Percentiles rank a stretch among this genome's conserved stretches.
Evolutionary conservation across 805 yeast genomes (phyloP).

Genomic region (Nakazawaea ishiwadae): DNA sequence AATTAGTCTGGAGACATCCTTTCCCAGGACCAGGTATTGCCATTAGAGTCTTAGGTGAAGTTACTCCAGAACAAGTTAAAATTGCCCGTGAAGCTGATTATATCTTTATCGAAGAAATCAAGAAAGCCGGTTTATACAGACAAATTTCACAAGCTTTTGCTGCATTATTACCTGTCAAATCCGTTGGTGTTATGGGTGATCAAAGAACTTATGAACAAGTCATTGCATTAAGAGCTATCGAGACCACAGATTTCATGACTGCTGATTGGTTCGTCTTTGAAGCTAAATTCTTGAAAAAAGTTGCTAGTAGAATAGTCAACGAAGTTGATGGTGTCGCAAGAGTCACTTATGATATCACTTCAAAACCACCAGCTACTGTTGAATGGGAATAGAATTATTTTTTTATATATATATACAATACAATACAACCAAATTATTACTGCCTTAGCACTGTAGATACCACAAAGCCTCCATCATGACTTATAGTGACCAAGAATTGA

Average conservation of each 20-base stretch:
- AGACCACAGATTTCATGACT: slow-evolving; percentile 98
- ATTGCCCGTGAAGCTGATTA: slow-evolving; percentile 97
- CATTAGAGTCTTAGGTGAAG: slow-evolving; percentile 96
- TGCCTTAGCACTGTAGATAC: slow-evolving; percentile 45
- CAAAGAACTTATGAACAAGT: slow-evolving; percentile 99
- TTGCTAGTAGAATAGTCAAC: slow-evolving; percentile 93
- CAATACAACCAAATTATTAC: neutral
- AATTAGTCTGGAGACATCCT: slow-evolving; percentile 99
- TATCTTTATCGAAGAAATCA: slow-evolving; percentile 95
- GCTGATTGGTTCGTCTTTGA: slow-evolving; percentile 98
- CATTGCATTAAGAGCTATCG: slow-evolving; percentile 97
- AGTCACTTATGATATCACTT: slow-evolving; percentile 97
- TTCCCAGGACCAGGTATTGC: slow-evolving; percentile 99
- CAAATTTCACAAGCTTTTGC: slow-evolving; percentile 98
- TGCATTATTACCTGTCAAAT: slow-evolving; percentile 91
- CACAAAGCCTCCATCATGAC: slow-evolving; percentile 63
- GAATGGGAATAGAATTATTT: slow-evolving; percentile 77
- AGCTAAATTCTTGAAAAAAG: slow-evolving; percentile 85
- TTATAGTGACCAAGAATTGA: slow-evolving; percentile 46
- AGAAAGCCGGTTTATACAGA: slow-evolving; percentile 85
- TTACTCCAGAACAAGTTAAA: slow-evolving; percentile 85
- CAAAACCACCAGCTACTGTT: slow-evolving; percentile 99
- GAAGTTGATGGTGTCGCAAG: slow-evolving; percentile 99
- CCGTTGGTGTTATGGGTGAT: slow-evolving; percentile 99
- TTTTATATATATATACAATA: slow-evolving; percentile 2